These are phyloP conservation scores for Venturia pyrina DNA, from an alignment of 2,329 filamentous ascomycete genomes.

Conservation along the genomic window DNA sequence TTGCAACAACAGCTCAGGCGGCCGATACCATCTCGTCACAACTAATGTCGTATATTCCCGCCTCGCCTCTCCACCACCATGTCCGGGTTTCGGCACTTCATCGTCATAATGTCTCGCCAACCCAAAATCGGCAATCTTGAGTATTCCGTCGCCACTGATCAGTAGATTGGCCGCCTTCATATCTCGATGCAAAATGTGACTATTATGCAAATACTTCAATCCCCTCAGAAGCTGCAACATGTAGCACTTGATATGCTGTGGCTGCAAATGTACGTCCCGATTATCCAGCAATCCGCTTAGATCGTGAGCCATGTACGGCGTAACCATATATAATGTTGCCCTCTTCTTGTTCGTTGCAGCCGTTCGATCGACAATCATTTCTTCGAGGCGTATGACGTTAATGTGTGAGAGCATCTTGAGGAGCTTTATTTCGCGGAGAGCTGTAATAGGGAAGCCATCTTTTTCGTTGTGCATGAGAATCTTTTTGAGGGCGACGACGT, in stretches of 20 bases:
- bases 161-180: conserved; percentile 98
- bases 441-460: conserved; percentile 98
- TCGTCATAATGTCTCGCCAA: conserved; percentile 91
- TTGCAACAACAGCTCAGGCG: conserved; percentile 82
- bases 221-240: conserved; percentile 88
- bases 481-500: conserved; percentile 85
- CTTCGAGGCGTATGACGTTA: conserved; percentile 78
- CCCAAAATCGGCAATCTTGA: conserved; percentile 97
- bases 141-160: conserved; percentile 85
- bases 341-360: conserved; percentile 36
- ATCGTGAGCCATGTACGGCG: conserved; percentile 97
- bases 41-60: conserved; percentile 95
- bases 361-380: conserved; percentile 78
- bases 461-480: conserved; percentile 99
- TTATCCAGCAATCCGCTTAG: conserved; percentile 96
- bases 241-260: conserved; percentile 95
- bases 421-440: conserved; percentile 92
- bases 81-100: conserved; percentile 61
- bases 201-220: conserved; percentile 77
- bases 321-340: conserved; percentile 96
- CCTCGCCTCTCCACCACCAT: conserved; percentile 71
- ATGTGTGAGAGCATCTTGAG: conserved; percentile 88
- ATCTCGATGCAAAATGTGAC: conserved; percentile 80
- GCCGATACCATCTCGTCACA: conserved; percentile 93
- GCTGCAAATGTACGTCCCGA: conserved; percentile 74